These are phyloP conservation scores for Amyloporia xantha DNA, from an alignment of 768 basidiomycete species.

Conservation along the genomic window DNA sequence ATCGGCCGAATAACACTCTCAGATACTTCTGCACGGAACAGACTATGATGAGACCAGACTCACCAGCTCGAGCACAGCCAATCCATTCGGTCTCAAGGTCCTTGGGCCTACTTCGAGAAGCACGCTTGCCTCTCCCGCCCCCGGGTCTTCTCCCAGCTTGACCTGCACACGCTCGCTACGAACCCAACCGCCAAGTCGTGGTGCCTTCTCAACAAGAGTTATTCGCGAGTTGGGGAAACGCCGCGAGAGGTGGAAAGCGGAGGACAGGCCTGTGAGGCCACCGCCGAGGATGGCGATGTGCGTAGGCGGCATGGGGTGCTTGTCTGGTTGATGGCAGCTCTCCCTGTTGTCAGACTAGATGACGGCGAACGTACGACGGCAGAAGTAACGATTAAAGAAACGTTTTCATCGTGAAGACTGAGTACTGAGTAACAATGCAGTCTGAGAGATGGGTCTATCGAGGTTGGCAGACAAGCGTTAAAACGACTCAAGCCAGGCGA, in stretches of 20 bases:
- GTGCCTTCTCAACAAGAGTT: conserved; percentile 60
- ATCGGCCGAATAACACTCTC: too few relatives aligned
- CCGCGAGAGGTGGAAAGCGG: conserved; percentile 71
- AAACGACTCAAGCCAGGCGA: too few relatives aligned
- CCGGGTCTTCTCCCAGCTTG: conserved; percentile 15
- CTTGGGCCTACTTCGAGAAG: conserved; percentile 84
- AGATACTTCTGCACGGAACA: too few relatives aligned
- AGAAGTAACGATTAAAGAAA: too few relatives aligned
- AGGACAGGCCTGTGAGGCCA: conserved; percentile 74
- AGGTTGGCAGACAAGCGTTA: too few relatives aligned
- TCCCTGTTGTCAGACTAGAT: too few relatives aligned
- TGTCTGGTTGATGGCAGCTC: too few relatives aligned
- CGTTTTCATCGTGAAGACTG: too few relatives aligned
- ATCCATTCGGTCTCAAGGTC: conserved; percentile 74
- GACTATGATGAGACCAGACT: too few relatives aligned
- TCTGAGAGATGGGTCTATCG: too few relatives aligned
- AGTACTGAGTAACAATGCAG: too few relatives aligned
- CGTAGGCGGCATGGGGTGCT: background rate
- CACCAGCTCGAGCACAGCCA: conserved; percentile 74
- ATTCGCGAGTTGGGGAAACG: conserved; percentile 54
- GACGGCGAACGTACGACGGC: too few relatives aligned
- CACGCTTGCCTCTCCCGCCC: conserved; percentile 32
- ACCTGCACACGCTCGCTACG: conserved; percentile 49
- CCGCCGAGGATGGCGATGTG: conserved; percentile 66
- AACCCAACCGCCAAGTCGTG: conserved; percentile 83